Evolutionary conservation across 2,329 filamentous ascomycete species (phyloP).

Genomic region (Clarireedia sp.): DNA sequence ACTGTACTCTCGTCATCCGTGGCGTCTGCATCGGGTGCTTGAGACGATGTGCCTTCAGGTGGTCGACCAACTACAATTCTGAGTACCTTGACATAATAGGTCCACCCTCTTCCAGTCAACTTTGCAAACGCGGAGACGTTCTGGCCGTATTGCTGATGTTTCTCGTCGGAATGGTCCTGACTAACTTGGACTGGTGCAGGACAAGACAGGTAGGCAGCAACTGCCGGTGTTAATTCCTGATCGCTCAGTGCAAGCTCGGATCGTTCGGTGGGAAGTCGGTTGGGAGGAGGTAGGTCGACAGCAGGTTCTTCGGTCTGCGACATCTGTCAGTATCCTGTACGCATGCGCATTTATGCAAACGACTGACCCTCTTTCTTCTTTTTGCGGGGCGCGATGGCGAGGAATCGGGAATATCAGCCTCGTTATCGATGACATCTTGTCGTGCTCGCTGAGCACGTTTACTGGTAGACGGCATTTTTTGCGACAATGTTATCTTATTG

Average conservation of each 20-base stretch:
- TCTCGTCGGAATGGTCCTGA: slow-evolving; percentile 54
- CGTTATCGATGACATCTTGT: slow-evolving; percentile 28
- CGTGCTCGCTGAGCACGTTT: slow-evolving; percentile 33
- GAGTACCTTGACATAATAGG: slow-evolving; percentile 73
- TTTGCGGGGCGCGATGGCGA: slow-evolving; percentile 56
- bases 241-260: slow-evolving; percentile 35
- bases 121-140: slow-evolving; percentile 70
- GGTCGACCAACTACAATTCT: slow-evolving; percentile 68
- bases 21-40: slow-evolving; percentile 2
- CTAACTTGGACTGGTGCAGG: slow-evolving; percentile 47
- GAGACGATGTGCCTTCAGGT: slow-evolving; percentile 40
- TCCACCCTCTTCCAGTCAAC: slow-evolving; percentile 75
- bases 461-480: slow-evolving; percentile 32
- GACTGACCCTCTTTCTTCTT: slow-evolving; percentile 52
- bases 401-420: slow-evolving; percentile 32
- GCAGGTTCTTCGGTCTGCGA: slow-evolving; percentile 33
- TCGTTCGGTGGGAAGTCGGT: slow-evolving; percentile 35
- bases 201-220: slow-evolving; percentile 22
- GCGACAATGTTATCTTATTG: slow-evolving; percentile 4
- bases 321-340: slow-evolving; percentile 7
- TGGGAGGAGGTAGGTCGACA: slow-evolving; percentile 12
- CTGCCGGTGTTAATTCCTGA: slow-evolving; percentile 32
- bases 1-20: slow-evolving; percentile 38
- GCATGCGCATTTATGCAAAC: not conserved
- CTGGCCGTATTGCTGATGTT: slow-evolving; percentile 48